phyloP scores from a whole-genome alignment of 2,329 filamentous ascomycete genomes.

The Ploettnerulaceae sp. region DNA sequence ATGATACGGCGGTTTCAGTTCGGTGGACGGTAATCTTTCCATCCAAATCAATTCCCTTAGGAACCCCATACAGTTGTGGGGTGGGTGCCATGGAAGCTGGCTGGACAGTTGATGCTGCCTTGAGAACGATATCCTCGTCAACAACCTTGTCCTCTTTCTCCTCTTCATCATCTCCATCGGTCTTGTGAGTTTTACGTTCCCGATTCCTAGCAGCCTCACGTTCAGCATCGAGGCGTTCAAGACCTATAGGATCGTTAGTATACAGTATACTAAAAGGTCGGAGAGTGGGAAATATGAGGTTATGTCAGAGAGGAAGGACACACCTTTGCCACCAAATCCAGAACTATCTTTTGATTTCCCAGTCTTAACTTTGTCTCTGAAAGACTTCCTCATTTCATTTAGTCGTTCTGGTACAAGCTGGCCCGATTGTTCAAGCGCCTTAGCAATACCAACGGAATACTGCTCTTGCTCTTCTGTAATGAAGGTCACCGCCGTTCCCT shows the following conservation, averaged over 20 bases:
- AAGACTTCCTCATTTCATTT: slow-evolving; percentile 62
- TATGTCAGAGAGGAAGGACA: not conserved
- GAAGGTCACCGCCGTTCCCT: slow-evolving; percentile 90
- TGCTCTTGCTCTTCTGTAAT: slow-evolving; percentile 88
- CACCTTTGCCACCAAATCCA: slow-evolving; percentile 89
- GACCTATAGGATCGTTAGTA: slow-evolving; percentile 26
- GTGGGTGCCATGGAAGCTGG: slow-evolving; percentile 44
- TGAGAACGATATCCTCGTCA: slow-evolving; percentile 66
- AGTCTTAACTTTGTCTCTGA: slow-evolving; percentile 84
- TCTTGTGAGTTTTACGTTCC: slow-evolving; percentile 85
- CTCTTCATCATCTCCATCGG: slow-evolving; percentile 78
- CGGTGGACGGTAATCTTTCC: slow-evolving; percentile 70
- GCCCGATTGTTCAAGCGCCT: slow-evolving; percentile 79
- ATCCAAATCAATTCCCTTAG: slow-evolving; percentile 56
- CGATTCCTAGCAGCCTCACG: slow-evolving; percentile 81
- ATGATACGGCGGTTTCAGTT: slow-evolving; percentile 50
- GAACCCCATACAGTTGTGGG: slow-evolving; percentile 40
- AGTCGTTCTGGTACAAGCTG: slow-evolving; percentile 72
- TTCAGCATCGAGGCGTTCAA: slow-evolving; percentile 87
- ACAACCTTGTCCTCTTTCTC: slow-evolving; percentile 65
- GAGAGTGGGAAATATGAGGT: not conserved
- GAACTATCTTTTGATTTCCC: slow-evolving; percentile 86
- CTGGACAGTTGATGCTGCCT: slow-evolving; percentile 60
- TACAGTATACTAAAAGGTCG: not conserved
- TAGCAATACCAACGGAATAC: slow-evolving; percentile 83